phyloP scores from a whole-genome alignment of 2,329 filamentous ascomycete species.

The Alternaria brassicae region DNA sequence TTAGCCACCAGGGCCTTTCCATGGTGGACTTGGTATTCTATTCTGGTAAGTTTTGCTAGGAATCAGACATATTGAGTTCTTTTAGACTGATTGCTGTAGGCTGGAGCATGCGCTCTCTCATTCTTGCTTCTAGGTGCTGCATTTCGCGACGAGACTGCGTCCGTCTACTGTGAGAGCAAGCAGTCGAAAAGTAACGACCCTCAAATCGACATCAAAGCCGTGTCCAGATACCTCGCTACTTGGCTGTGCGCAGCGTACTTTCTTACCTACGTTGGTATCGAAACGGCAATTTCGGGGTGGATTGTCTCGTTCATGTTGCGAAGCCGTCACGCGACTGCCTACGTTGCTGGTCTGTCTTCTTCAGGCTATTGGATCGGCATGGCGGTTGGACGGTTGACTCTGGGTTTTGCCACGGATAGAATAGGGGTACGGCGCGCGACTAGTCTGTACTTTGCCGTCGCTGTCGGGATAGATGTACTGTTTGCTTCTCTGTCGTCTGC shows the following conservation, averaged over 20 bases:
- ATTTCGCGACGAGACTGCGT: conserved; percentile 49
- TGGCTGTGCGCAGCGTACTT: conserved; percentile 56
- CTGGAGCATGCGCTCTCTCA: conserved; percentile 20
- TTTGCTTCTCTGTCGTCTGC: conserved; percentile 31
- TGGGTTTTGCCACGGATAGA: conserved; percentile 39
- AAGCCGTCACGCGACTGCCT: conserved; percentile 47
- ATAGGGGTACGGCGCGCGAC: conserved; percentile 39
- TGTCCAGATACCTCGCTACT: conserved; percentile 47
- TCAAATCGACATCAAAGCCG: conserved; percentile 18
- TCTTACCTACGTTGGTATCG: conserved; percentile 56
- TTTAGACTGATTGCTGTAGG: background rate
- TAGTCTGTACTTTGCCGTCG: conserved; percentile 31
- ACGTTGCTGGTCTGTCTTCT: conserved; percentile 51
- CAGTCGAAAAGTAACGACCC: conserved; percentile 10
- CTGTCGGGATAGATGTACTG: conserved; percentile 26
- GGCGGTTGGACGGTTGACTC: conserved; percentile 48
- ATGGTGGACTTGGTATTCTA: conserved; percentile 53
- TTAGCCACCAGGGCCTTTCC: conserved; percentile 30
- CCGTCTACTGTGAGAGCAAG: conserved; percentile 41
- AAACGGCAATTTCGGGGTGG: conserved; percentile 57
- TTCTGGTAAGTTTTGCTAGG: conserved; percentile 43
- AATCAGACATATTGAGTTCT: background rate
- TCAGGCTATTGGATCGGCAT: conserved; percentile 57
- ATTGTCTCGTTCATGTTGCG: conserved; percentile 57
- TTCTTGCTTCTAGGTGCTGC: conserved; percentile 42